Percentiles rank a stretch among this genome's conserved stretches.
phyloP scores from a whole-genome alignment of 2,329 filamentous ascomycete genomes.

The Epichloe brachyelytri region DNA sequence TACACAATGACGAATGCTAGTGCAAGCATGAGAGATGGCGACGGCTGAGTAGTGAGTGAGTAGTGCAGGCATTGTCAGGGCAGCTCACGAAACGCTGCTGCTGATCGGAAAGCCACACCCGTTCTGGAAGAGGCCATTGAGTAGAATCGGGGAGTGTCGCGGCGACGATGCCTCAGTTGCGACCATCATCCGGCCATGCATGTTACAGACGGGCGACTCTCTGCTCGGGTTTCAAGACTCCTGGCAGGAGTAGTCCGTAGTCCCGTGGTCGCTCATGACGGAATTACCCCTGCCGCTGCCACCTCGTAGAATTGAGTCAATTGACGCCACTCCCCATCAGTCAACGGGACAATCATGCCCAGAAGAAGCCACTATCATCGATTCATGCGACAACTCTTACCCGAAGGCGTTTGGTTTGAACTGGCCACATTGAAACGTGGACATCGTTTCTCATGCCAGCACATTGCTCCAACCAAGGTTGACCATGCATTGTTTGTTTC shows the following conservation, averaged over 20 bases:
- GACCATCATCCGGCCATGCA: neutral
- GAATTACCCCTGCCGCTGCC: neutral
- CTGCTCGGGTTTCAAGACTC: neutral
- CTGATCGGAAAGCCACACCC: neutral
- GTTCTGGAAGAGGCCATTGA: neutral
- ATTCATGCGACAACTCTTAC: conserved; percentile 6
- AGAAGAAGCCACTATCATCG: neutral
- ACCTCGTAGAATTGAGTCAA: no score
- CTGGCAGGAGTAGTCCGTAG: neutral
- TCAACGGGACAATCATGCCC: neutral
- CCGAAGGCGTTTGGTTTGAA: conserved; percentile 19
- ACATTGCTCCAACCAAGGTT: neutral
- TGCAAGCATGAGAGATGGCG: neutral
- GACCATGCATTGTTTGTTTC: neutral
- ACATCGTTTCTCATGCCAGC: conserved; percentile 8
- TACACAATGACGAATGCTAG: no score
- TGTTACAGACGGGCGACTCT: neutral
- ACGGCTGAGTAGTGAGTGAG: neutral
- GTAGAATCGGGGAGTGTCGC: neutral
- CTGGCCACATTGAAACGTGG: conserved; percentile 17
- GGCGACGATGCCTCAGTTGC: neutral
- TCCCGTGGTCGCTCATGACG: no score
- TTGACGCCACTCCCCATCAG: neutral
- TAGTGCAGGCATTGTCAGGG: neutral
- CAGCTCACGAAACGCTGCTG: neutral